Evolutionary conservation across 257 asterid genomes (phyloP).

Genomic region (Coffea canephora): DNA sequence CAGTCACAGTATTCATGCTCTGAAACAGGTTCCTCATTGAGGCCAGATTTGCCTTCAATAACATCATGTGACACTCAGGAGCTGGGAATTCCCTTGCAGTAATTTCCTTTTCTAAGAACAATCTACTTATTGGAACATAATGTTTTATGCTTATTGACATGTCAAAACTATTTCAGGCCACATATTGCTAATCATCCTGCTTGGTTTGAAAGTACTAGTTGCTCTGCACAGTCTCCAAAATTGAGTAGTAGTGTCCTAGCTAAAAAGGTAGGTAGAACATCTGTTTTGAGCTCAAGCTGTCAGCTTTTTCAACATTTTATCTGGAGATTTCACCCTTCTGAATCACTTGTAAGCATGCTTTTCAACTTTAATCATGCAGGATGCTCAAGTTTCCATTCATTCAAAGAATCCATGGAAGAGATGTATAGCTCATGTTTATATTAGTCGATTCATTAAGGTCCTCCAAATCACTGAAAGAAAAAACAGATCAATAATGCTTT

Average conservation of each 20-base stretch:
- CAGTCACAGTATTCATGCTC: constrained; percentile 12
- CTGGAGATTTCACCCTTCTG: background rate
- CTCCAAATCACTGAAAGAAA: constrained; percentile 38
- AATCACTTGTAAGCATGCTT: background rate
- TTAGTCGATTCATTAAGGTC: constrained; percentile 54
- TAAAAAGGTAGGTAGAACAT: constrained; percentile 42
- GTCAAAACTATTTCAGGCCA: constrained; percentile 27
- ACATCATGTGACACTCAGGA: constrained; percentile 30
- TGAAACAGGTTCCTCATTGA: constrained; percentile 39
- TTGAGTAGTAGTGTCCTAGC: constrained; percentile 14
- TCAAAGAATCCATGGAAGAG: constrained; percentile 59
- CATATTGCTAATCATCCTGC: constrained; percentile 34
- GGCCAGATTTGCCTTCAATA: constrained; percentile 32
- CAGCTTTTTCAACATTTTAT: background rate
- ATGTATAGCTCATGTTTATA: constrained; percentile 57
- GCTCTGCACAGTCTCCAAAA: constrained; percentile 30
- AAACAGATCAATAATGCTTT: constrained; percentile 29
- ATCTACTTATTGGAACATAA: background rate
- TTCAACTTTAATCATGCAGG: constrained; percentile 30
- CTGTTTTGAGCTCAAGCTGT: constrained; percentile 1
- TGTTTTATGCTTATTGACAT: constrained; percentile 17
- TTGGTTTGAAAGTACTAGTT: constrained; percentile 33
- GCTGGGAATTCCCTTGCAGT: constrained; percentile 36
- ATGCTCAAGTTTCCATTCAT: constrained; percentile 24
- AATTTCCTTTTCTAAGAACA: constrained; percentile 8